Base-by-base conservation (phyloP, 1,284 basidiomycete species). In the Ceratobasidium sp. region DNA sequence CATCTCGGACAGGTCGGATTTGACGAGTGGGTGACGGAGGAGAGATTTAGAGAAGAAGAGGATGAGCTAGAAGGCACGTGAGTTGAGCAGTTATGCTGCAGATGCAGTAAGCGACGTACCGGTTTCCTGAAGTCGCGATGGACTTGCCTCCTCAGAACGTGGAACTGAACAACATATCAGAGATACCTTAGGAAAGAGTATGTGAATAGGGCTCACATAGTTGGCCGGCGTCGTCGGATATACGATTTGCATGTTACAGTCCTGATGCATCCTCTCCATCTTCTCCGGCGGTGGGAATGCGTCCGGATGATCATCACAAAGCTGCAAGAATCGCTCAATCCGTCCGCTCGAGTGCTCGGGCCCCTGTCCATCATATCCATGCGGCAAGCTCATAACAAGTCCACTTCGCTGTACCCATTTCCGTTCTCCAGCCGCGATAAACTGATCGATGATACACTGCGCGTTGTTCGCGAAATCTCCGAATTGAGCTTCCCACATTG, bases 401-500 rank as follows among this genome's bases (percentile, higher is more conserved):
- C 94, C 96, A 80, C 94, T 75, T 79, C 98, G 92, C 87, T 99
- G 97, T 3, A 99, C 85, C 98, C 98, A 99, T 86, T 99, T 99
- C 81, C 96, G 89, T 87, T 99, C 98, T 66, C 97, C 97, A 23
- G 97, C 94, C 40, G 97, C 96, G 80, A 99, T 95, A 87, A 98
- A 99, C 86, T 99, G 97, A 85, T 99, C 98, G 82, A 99, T 98
- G 86, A 99, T 98, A 65, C 62, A 65, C 42, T 65, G 62, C 3
- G 97, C 97, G 81, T 94, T 96, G 87, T 98, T 98, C 65, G 93
- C 95, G 85, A 99, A 99, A 86, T 99, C 61, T n/a, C 97, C 97
- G 83, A 99, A 99, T 85, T 98, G 97, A 33, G 96, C 98, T 86
- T 99, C 98, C 98, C 98, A 99, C 83, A 99, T 94, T 28, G 96